Evolutionary conservation across 2,329 filamentous ascomycete species (phyloP), one percentile per base, ranked within the genome.

Genomic region (Rhinocladiella mackenziei): DNA sequence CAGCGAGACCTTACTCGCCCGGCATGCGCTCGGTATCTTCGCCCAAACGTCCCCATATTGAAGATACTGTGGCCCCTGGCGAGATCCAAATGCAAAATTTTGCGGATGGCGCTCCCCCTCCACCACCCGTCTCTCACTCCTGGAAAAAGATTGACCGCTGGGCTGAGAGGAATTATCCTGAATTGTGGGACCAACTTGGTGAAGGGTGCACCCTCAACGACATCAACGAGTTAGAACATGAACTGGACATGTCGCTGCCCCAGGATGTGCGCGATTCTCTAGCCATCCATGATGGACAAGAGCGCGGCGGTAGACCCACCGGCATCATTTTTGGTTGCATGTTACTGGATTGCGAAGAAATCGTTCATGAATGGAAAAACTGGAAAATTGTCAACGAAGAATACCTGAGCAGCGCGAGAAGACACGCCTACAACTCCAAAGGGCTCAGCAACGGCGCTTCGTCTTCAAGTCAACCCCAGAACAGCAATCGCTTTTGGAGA

Each of bases 71-170:
- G 56, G 81, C 69, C 70, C 80, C 70, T 4, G 86, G 86, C 54
- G 91, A 96, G 65, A 95, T 98, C 51, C 91, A 85, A 57, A 92
- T 98, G 87, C 92, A 96, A 69, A 85, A 85, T 51, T 98, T 98
- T 69, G 81, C 84, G 60, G 89, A 96, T 56, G 92, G 92, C 43
- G 77, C 88, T 17, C 89, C 92, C 2, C 92, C 92, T 2, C 81
- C 92, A 5, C 92, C 92, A 2, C 89, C 92, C 5, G 82, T 94
- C 28, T 66, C 73, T 36, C 89, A 96, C 69, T 94, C 91, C 10
- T 98, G 92, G 92, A 82, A 77, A 63, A 86, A 89, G 66, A 96
- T 98, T 62, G 91, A 97, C 64, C 75, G 77, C 29, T 98, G 92
- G 92, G 78, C 86, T 43, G 92, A 97, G 60, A 86, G 92, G 51